These are phyloP conservation scores for Skeletonema grethae DNA, from an alignment of 108 stramenopile species.

Conservation along the genomic window DNA sequence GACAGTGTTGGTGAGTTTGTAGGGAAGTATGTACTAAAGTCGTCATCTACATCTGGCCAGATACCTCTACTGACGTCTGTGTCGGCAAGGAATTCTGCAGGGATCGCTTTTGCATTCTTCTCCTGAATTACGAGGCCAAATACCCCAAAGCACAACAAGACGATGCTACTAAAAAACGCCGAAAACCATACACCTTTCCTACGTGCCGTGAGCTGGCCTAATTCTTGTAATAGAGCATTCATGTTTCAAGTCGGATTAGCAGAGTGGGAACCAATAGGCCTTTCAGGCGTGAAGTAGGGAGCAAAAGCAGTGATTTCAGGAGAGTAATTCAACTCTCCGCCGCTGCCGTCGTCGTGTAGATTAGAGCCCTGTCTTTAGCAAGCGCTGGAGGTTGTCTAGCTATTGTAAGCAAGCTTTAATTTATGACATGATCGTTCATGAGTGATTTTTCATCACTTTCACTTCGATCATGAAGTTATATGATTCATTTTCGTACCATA, in stretches of 20 bases:
- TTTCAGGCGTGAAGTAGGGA: too few relatives aligned
- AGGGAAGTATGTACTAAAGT: constrained; percentile 1
- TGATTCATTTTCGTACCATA: too few relatives aligned
- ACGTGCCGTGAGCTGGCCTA: background rate
- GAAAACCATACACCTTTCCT: background rate
- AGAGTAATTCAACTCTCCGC: too few relatives aligned
- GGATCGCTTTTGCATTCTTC: background rate
- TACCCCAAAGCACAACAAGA: background rate
- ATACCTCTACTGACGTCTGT: background rate
- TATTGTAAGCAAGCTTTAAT: too few relatives aligned
- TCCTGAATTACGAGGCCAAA: background rate
- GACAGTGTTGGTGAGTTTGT: background rate
- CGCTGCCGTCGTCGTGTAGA: too few relatives aligned
- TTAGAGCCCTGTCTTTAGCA: too few relatives aligned
- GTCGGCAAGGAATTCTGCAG: background rate
- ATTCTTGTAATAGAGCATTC: background rate
- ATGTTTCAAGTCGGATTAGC: background rate
- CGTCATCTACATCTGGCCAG: background rate
- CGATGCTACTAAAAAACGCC: background rate
- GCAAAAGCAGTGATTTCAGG: too few relatives aligned
- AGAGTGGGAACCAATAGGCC: too few relatives aligned
- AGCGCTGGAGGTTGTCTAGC: too few relatives aligned
- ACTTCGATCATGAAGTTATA: too few relatives aligned
- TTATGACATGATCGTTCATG: too few relatives aligned
- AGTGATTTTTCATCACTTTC: too few relatives aligned